Evolutionary conservation across 1,284 basidiomycete species (phyloP).

Genomic region (Gomphus sp.): DNA sequence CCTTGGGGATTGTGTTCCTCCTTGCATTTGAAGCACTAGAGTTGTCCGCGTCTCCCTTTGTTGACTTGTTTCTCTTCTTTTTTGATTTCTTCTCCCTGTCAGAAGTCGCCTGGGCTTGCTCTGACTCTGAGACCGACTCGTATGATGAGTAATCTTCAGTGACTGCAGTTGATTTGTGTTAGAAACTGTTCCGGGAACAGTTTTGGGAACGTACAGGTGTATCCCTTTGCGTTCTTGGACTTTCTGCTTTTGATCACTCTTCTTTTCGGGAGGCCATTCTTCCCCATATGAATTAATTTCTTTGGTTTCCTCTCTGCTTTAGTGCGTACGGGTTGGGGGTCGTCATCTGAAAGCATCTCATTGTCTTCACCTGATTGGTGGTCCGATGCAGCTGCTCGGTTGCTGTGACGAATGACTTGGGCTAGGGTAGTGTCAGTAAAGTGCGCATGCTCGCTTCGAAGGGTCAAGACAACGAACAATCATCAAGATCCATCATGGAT

Average conservation of each 20-base stretch:
- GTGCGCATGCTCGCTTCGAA: not conserved
- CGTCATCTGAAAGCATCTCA: not conserved
- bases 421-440: constrained; percentile 21
- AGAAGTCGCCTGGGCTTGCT: not conserved
- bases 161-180: constrained; percentile 29
- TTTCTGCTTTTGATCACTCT: constrained; percentile 49
- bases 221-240: constrained; percentile 55
- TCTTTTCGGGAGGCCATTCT: constrained; percentile 65
- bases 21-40: not conserved
- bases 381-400: constrained; percentile 8
- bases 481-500: constrained; percentile 71
- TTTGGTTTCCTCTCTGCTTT: constrained; percentile 36
- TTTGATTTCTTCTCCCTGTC: not conserved
- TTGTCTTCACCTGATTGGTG: constrained; percentile 12
- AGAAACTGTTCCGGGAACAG: not conserved
- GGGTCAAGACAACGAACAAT: constrained; percentile 34
- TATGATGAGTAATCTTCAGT: constrained; percentile 72
- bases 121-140: constrained; percentile 44
- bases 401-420: constrained; percentile 30
- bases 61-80: not conserved
- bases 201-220: constrained; percentile 44
- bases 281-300: constrained; percentile 54
- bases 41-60: not conserved
- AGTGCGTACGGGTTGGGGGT: not conserved
- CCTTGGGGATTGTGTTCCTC: not conserved